Evolutionary conservation across 2,329 filamentous ascomycete species (phyloP), one percentile per base, ranked within the genome.

Genomic region (Macrophomina phaseolina): DNA sequence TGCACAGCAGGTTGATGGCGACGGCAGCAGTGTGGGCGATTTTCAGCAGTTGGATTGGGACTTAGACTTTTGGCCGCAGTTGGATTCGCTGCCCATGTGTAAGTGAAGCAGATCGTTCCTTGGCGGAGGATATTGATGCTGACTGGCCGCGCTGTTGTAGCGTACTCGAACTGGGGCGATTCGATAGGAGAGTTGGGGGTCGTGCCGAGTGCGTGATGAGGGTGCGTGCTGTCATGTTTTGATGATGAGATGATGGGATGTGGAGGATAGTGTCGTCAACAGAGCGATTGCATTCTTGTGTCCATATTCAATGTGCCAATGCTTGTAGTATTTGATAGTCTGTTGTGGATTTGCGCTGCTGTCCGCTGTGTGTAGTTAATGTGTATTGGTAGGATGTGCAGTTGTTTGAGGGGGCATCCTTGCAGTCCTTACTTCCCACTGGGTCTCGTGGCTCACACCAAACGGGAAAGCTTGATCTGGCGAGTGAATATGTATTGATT

Each of bases 41-140:
- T 2, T 62, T 32, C 42, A 62, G 58, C 42, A 49, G 58, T 11
- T 62, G 45, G 58, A 62, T 18, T 62, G 42, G 58, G 58, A 62
- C 49, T 12, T 62, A 45, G 58, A 62, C 18, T 66, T 66, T 16
- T 66, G 64, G 64, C 52, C 42, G 32, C 52, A 51, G 53, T 32
- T 66, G 32, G 64, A 66, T 12, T 55, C 64, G 45, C n/a, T 66
- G 45, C 64, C 64, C 5, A 49, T 66, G 64, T 60, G 56, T 60
- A 28, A 46, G 56, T 60, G 4, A 16, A 23, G 23, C 23, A 23
- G 23, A 23, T 23, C 23, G 23, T 23, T 23, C 23, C 23, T 23
- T 23, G 23, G 3, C 23, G 1, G 23, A 23, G 23, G 23, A 23
- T 23, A 3, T 23, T 58, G 23, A 40, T 30, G 3, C 4, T 51